Percentiles rank a stretch among this genome's conserved stretches.
These are phyloP conservation scores for Phascolomyces articulosus DNA, from an alignment of 371 early-diverging fungal species.

Conservation along the genomic window DNA sequence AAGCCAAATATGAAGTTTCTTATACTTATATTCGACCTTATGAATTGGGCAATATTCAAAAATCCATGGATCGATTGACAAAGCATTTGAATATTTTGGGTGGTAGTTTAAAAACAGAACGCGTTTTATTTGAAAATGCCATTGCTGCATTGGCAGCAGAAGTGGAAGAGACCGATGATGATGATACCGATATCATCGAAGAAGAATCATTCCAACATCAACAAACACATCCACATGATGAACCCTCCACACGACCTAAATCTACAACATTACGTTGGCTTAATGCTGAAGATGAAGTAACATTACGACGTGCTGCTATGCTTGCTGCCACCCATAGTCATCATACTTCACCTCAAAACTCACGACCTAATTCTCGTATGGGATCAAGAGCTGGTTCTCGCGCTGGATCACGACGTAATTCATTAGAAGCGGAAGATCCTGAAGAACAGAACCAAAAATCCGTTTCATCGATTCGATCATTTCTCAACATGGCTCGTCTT, in stretches of 20 bases:
- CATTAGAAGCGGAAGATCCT: constrained; percentile 14
- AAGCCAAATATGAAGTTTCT: constrained; percentile 54
- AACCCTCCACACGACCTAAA: constrained; percentile 12
- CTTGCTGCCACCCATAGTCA: constrained; percentile 28
- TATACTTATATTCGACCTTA: constrained; percentile 45
- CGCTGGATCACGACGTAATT: constrained; percentile 13
- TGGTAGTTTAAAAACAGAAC: constrained; percentile 46
- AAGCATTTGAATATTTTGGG: constrained; percentile 48
- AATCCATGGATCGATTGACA: constrained; percentile 40
- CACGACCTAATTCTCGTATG: constrained; percentile 7
- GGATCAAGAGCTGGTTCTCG: constrained; percentile 7
- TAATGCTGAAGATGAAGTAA: constrained; percentile 33
- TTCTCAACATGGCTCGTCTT: constrained; percentile 26
- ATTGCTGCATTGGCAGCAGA: constrained; percentile 27
- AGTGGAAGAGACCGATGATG: not conserved
- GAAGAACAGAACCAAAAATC: constrained; percentile 35
- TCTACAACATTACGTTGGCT: constrained; percentile 13
- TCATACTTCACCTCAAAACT: constrained; percentile 17
- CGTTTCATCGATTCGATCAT: constrained; percentile 39
- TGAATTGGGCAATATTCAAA: constrained; percentile 37
- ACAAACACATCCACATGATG: not conserved
- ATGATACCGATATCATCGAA: not conserved
- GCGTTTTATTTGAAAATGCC: constrained; percentile 46
- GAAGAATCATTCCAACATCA: not conserved
- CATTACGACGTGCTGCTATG: constrained; percentile 29